A percentile compares a stretch with the other conserved stretches of the same genome.
These are phyloP conservation scores for Geosmithia flava DNA, from an alignment of 2,329 filamentous ascomycete genomes.

Conservation along the genomic window DNA sequence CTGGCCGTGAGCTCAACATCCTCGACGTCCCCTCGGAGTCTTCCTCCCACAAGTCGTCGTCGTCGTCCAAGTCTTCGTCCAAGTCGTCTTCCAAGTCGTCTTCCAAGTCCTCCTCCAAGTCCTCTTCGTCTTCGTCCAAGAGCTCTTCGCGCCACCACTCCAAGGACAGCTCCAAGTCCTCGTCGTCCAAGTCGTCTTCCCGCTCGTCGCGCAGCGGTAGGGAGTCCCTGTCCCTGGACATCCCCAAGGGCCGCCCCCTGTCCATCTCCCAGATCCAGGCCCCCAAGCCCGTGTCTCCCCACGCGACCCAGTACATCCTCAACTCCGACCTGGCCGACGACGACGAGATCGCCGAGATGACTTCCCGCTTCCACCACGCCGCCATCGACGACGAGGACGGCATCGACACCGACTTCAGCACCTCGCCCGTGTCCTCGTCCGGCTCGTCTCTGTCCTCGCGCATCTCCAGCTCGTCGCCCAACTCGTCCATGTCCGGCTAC, in stretches of 20 bases:
- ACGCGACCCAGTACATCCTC: slow-evolving; percentile 79
- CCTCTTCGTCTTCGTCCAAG: slow-evolving; percentile 21
- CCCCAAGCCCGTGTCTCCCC: slow-evolving; percentile 79
- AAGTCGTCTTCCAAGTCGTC: slow-evolving; percentile 21
- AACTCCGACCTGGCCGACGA: slow-evolving; percentile 65
- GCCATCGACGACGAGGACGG: slow-evolving; percentile 43
- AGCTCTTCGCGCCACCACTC: slow-evolving; percentile 16
- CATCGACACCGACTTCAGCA: slow-evolving; percentile 39
- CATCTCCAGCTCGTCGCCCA: slow-evolving; percentile 64
- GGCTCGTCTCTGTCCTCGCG: slow-evolving; percentile 60
- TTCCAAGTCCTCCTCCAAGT: slow-evolving; percentile 8
- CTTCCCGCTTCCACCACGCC: slow-evolving; percentile 55
- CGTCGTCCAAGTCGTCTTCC: slow-evolving; percentile 26
- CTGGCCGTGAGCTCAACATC: slow-evolving; percentile 92
- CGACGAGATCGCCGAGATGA: slow-evolving; percentile 67
- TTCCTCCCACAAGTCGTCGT: slow-evolving; percentile 25
- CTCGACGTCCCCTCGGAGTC: slow-evolving; percentile 66
- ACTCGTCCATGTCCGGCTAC: slow-evolving; percentile 63
- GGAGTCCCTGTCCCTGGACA: slow-evolving; percentile 45
- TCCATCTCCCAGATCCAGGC: slow-evolving; percentile 83
- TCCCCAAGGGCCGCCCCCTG: slow-evolving; percentile 80
- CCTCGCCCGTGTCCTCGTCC: slow-evolving; percentile 51
- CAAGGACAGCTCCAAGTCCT: slow-evolving; percentile 7
- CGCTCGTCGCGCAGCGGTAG: slow-evolving; percentile 30
- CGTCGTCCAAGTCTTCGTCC: slow-evolving; percentile 32